These are phyloP conservation scores for Suhomyces taliae DNA, from an alignment of 1,139 yeast species.

Conservation along the genomic window DNA sequence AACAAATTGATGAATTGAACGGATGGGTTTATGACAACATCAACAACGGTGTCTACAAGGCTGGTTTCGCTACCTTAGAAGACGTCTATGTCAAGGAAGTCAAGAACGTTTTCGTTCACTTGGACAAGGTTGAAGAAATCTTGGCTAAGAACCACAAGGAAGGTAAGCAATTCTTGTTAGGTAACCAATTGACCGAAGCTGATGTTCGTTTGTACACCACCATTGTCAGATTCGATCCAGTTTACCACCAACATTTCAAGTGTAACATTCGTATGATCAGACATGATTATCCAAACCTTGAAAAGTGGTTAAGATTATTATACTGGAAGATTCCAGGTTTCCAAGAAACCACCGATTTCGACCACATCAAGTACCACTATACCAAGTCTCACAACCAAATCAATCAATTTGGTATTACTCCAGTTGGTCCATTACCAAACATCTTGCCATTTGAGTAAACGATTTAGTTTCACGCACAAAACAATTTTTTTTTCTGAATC, in stretches of 20 bases:
- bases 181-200: slow-evolving; percentile 78
- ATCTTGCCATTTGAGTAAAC: slow-evolving; percentile 34
- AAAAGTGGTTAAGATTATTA: slow-evolving; percentile 77
- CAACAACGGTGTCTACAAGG: slow-evolving; percentile 92
- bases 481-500: background rate
- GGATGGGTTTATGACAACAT: slow-evolving; percentile 83
- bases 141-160: slow-evolving; percentile 48
- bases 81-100: slow-evolving; percentile 80
- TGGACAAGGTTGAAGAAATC: slow-evolving; percentile 74
- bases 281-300: slow-evolving; percentile 72
- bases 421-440: slow-evolving; percentile 85
- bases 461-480: background rate
- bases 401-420: slow-evolving; percentile 83
- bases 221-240: slow-evolving; percentile 84
- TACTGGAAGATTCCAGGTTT: slow-evolving; percentile 85
- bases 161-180: slow-evolving; percentile 52
- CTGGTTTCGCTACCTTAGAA: slow-evolving; percentile 87
- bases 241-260: slow-evolving; percentile 92
- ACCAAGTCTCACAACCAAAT: slow-evolving; percentile 77
- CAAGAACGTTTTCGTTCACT: slow-evolving; percentile 58
- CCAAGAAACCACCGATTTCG: slow-evolving; percentile 77
- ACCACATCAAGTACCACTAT: slow-evolving; percentile 88
- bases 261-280: slow-evolving; percentile 85
- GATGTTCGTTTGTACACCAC: slow-evolving; percentile 83
- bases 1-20: slow-evolving; percentile 72